These are phyloP conservation scores for Apocynum venetum DNA, from an alignment of 257 asterid genomes.

Conservation along the genomic window DNA sequence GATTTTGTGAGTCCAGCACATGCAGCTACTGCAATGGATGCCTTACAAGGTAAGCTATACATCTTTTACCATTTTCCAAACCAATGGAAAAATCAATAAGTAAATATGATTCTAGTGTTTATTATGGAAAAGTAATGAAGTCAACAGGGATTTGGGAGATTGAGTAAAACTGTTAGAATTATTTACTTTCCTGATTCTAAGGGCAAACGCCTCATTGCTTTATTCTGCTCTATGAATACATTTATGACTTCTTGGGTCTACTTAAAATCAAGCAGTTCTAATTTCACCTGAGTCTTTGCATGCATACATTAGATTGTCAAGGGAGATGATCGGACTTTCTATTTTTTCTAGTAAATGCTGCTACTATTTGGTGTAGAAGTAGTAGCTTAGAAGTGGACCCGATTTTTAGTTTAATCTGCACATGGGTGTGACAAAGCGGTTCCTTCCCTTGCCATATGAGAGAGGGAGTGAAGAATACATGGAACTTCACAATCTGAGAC, in stretches of 20 bases:
- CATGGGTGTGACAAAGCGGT: neutral
- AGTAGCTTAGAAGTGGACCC: neutral
- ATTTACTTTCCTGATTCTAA: neutral
- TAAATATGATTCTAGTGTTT: neutral
- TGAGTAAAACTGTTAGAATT: neutral
- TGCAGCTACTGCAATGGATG: constrained; percentile 83
- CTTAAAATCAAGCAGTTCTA: neutral
- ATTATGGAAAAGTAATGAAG: neutral
- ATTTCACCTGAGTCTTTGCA: neutral
- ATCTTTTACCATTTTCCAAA: neutral
- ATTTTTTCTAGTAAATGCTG: neutral
- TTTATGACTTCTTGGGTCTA: neutral
- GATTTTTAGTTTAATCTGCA: neutral
- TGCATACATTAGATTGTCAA: neutral
- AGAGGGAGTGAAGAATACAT: constrained; percentile 5
- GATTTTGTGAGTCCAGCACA: constrained; percentile 76
- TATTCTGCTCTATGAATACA: neutral
- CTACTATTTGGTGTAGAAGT: neutral
- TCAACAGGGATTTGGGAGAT: neutral
- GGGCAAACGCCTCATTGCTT: neutral
- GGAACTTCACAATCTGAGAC: constrained; percentile 5
- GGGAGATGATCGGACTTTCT: neutral
- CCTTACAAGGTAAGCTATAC: constrained; percentile 55
- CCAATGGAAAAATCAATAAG: neutral
- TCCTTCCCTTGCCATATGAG: neutral